These are phyloP conservation scores for Aspergillus intermedius DNA, from an alignment of 2,329 filamentous ascomycete species.

Conservation along the genomic window DNA sequence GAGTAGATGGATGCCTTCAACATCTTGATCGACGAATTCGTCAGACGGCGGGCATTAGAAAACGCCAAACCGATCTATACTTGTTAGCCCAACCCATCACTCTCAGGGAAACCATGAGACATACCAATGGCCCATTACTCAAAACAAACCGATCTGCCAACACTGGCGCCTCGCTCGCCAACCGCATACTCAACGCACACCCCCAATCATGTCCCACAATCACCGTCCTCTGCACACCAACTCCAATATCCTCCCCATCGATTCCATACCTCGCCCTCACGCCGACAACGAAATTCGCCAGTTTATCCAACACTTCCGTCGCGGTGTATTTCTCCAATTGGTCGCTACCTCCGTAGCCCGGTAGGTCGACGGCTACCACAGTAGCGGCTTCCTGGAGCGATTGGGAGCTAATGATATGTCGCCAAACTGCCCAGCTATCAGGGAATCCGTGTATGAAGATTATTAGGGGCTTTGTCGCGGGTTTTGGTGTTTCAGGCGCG, in stretches of 20 bases:
- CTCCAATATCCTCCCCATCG: constrained; percentile 16
- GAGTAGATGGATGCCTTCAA: constrained; percentile 41
- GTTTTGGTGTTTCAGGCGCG: constrained; percentile 10
- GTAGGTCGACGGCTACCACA: constrained; percentile 51
- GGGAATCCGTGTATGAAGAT: constrained; percentile 56
- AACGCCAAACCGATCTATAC: constrained; percentile 35
- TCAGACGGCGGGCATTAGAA: constrained; percentile 37
- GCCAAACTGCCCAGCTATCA: constrained; percentile 53
- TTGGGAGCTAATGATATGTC: constrained; percentile 40
- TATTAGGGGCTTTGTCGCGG: constrained; percentile 35
- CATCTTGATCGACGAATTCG: constrained; percentile 44
- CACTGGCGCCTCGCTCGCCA: constrained; percentile 53
- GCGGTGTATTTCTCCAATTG: constrained; percentile 45
- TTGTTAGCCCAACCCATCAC: constrained; percentile 1
- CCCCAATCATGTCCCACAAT: constrained; percentile 54
- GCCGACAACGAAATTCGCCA: constrained; percentile 48
- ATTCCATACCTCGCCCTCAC: constrained; percentile 44
- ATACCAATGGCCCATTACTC: constrained; percentile 48
- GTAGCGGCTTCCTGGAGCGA: constrained; percentile 35
- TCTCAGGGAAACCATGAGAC: constrained; percentile 9
- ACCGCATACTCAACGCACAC: constrained; percentile 45
- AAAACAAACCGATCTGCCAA: constrained; percentile 52
- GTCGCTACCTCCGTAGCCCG: constrained; percentile 55
- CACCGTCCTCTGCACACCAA: constrained; percentile 39
- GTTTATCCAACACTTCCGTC: constrained; percentile 46